Percentiles rank a stretch among this genome's conserved stretches.
Conservation (phyloP, 768 basidiomycete species). For the Collybia nuda region DNA sequence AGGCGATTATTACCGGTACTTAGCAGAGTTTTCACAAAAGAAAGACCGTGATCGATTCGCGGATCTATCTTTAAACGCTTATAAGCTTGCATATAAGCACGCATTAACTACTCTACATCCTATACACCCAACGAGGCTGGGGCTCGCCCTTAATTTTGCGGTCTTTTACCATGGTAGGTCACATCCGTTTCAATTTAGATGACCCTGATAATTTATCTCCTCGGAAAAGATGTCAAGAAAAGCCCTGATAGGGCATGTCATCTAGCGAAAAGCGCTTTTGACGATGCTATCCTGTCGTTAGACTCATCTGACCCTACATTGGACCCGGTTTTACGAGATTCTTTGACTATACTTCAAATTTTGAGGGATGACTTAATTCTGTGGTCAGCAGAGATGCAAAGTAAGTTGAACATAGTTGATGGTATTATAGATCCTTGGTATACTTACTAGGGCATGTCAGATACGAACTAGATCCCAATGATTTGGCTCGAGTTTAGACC, state of each 20-base stretch:
- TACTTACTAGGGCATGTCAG: no score
- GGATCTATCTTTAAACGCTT: conserved; percentile 76
- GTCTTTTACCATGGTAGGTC: conserved; percentile 75
- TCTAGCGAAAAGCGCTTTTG: conserved; percentile 89
- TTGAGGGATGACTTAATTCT: conserved; percentile 83
- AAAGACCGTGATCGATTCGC: conserved; percentile 68
- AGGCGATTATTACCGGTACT: conserved; percentile 90
- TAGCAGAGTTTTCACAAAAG: conserved; percentile 80
- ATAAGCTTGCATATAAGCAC: conserved; percentile 85
- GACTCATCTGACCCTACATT: conserved; percentile 33
- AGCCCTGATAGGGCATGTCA: conserved; percentile 87
- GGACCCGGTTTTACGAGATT: conserved; percentile 57
- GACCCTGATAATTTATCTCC: background rate
- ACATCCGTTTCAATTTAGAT: background rate
- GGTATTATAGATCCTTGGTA: no score
- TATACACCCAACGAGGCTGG: conserved; percentile 84
- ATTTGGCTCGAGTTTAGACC: no score
- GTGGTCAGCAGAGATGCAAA: conserved; percentile 77
- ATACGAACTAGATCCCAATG: no score
- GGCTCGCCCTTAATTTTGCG: conserved; percentile 90
- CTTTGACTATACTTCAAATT: conserved; percentile 81
- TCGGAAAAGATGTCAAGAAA: conserved; percentile 62
- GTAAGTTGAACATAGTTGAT: conserved; percentile 20
- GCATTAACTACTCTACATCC: conserved; percentile 71
- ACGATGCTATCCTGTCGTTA: conserved; percentile 79